These are phyloP conservation scores for Torrubiella hemipterigena DNA, from an alignment of 2,329 filamentous ascomycete genomes.

Conservation along the genomic window DNA sequence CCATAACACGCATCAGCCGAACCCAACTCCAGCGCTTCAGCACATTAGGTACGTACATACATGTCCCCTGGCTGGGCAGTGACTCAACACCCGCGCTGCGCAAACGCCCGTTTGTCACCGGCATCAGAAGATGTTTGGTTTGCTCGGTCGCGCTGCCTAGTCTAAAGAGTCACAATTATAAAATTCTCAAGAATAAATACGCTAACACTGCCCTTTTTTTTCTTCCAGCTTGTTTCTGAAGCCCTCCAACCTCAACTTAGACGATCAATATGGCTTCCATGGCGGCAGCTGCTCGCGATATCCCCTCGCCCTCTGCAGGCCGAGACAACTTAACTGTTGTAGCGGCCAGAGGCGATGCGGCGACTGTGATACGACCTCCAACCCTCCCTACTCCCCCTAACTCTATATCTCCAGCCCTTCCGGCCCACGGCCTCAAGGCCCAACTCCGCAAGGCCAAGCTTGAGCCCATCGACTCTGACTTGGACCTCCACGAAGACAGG, in stretches of 20 bases:
- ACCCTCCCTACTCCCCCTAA: constrained; percentile 83
- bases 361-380: constrained; percentile 45
- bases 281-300: constrained; percentile 57
- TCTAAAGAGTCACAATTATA: no score
- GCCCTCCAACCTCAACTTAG: constrained; percentile 21
- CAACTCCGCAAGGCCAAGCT: constrained; percentile 48
- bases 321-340: constrained; percentile 65
- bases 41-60: constrained; percentile 11
- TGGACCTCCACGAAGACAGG: constrained; percentile 62
- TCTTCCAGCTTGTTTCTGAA: constrained; percentile 28
- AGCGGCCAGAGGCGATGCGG: constrained; percentile 53
- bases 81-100: no score
- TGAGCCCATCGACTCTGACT: constrained; percentile 68
- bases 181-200: no score
- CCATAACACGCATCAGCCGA: constrained; percentile 5
- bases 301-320: constrained; percentile 45
- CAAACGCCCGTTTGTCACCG: no score
- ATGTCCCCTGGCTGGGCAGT: neutral
- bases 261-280: constrained; percentile 48
- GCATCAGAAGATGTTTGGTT: no score
- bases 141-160: no score
- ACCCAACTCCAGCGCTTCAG: constrained; percentile 1
- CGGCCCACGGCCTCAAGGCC: constrained; percentile 66
- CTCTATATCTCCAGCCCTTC: constrained; percentile 82
- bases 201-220: constrained; percentile 2